phyloP scores from a whole-genome alignment of 78 protist genomes.

The Capsaspora owczarzaki region DNA sequence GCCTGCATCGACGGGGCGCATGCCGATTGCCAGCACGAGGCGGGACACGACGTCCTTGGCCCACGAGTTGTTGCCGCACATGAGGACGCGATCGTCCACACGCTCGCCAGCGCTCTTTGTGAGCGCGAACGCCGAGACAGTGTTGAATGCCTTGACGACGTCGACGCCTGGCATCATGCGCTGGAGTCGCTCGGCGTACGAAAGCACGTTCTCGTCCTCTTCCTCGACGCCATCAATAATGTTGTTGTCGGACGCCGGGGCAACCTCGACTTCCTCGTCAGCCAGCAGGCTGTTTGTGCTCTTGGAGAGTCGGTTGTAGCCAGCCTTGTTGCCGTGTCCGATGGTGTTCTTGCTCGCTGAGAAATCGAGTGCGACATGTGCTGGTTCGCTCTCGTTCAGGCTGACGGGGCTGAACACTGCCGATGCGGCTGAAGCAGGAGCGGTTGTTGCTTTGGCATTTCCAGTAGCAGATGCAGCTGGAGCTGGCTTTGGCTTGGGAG shows the following conservation, averaged over 20 bases:
- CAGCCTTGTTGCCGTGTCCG: not conserved
- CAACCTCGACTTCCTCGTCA: not conserved
- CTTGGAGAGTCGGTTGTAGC: not conserved
- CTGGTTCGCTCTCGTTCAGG: too few relatives aligned
- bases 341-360: not conserved
- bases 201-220: not conserved
- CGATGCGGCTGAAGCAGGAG: too few relatives aligned
- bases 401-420: too few relatives aligned
- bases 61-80: not conserved
- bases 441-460: too few relatives aligned
- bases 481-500: too few relatives aligned
- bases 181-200: not conserved
- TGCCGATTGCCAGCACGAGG: not conserved
- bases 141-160: slow-evolving; percentile 2
- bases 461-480: too few relatives aligned
- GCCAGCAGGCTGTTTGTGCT: not conserved
- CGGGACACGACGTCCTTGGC: not conserved
- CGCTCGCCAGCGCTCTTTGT: not conserved
- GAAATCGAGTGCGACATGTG: too few relatives aligned
- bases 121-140: not conserved
- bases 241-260: not conserved
- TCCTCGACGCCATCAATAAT: not conserved
- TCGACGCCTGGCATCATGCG: not conserved
- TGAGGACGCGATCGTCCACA: not conserved
- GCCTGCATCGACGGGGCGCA: not conserved